Evolutionary conservation across 306 rosid genomes (phyloP), one percentile per base, ranked within the genome.

Genomic region (Trifolium dubium): DNA sequence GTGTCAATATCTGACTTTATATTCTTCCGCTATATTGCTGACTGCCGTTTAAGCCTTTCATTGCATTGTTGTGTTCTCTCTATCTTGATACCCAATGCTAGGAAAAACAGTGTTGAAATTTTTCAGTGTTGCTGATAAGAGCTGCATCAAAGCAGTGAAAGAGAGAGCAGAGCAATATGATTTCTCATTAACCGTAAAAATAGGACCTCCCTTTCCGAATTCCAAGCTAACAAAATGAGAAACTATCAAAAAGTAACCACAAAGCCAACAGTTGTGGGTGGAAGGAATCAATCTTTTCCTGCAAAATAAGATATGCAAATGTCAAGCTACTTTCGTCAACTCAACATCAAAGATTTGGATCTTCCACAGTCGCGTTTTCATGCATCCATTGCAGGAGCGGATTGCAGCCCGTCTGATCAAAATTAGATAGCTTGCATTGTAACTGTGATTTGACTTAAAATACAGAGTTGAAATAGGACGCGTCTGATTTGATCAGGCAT

Each of bases 221-320:
- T 43, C 54, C 34, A 9, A 41, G 29, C 30, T 65, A 41, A 41
- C 37, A 43, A 32, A 67, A 50, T 34, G 64, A 53, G 35, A 70
- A 74, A 60, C 64, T 12, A 34, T 66, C 29, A 35, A 61, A 58
- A 39, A 12, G 50, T 46, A 69, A 79, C 76, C 74, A 75, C 69
- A 65, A 75, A 75, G 43, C 61, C 73, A 70, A 59, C 5, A 53
- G 44, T 37, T n/a, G 66, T 71, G 76, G 58, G 60, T 70, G 76
- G 58, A 66, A 41, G 63, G 59, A 59, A 80, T 62, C 64, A 70
- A 61, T 80, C 75, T 55, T 72, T 80, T 31, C 76, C 87, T 80
- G 87, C 74, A 83, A 76, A 77, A 76, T 37, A 62, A 67, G 32
- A 76, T 11, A 72, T 44, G 61, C 66, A 66, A 76, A 67, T 4